These are phyloP conservation scores for Alternaria viburni DNA, from an alignment of 2,329 filamentous ascomycete genomes.

Conservation along the genomic window DNA sequence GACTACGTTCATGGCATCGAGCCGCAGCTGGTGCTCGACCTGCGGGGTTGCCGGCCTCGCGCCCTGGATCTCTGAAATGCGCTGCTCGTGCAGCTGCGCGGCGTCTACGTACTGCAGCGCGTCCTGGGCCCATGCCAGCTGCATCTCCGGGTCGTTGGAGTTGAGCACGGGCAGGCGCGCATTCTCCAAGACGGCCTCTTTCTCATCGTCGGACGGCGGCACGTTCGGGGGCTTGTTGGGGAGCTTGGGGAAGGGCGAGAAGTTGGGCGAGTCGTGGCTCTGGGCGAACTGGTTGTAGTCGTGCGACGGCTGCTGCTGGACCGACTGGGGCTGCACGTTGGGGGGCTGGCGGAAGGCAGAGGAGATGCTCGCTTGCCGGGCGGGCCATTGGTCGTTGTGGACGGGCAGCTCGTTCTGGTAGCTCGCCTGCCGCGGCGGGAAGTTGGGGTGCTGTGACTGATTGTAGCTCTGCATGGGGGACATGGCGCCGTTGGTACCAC, in stretches of 20 bases:
- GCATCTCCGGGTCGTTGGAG: conserved; percentile 94
- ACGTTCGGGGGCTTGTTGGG: conserved; percentile 81
- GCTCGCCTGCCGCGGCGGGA: conserved; percentile 41
- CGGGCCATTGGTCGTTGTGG: conserved; percentile 37
- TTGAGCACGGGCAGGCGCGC: conserved; percentile 84
- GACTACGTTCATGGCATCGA: conserved; percentile 91
- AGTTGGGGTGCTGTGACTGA: conserved; percentile 32
- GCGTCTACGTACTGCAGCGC: conserved; percentile 88
- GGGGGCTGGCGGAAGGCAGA: conserved; percentile 46
- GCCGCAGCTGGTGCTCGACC: conserved; percentile 84
- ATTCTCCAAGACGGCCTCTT: conserved; percentile 86
- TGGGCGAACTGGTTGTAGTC: conserved; percentile 49
- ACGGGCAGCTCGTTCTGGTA: conserved; percentile 32
- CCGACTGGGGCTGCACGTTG: conserved; percentile 40
- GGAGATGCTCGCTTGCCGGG: conserved; percentile 45
- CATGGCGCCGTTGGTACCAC: conserved; percentile 33
- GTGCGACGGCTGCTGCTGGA: conserved; percentile 38
- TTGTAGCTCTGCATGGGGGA: conserved; percentile 40
- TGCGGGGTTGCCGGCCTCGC: conserved; percentile 79
- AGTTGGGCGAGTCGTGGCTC: conserved; percentile 69
- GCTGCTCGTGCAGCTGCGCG: conserved; percentile 75
- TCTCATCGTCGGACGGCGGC: conserved; percentile 91
- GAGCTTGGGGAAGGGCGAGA: conserved; percentile 90
- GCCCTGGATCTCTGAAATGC: conserved; percentile 65
- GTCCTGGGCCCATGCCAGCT: conserved; percentile 95